phyloP scores from a whole-genome alignment of 2,329 filamentous ascomycete genomes.

The Fusarium compactum region DNA sequence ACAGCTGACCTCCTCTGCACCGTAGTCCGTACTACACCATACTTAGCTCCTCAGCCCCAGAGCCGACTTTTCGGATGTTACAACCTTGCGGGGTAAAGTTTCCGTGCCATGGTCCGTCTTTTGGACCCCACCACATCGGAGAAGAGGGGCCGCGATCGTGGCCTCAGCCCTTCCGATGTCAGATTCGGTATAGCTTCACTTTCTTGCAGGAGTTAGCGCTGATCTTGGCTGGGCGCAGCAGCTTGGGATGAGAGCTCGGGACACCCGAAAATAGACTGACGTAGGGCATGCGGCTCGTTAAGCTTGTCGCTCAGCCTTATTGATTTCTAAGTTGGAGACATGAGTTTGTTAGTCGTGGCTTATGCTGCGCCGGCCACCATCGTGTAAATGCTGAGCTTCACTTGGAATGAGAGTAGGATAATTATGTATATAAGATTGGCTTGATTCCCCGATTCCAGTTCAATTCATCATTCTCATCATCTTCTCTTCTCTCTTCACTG shows the following conservation, averaged over 20 bases:
- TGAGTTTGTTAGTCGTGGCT: neutral
- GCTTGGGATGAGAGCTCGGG: constrained; percentile 5
- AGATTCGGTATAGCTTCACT: neutral
- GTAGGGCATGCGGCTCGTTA: neutral
- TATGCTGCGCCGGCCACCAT: constrained; percentile 13
- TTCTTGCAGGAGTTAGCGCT: constrained; percentile 19
- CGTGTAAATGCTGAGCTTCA: neutral
- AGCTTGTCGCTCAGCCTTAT: constrained; percentile 26
- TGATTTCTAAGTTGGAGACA: neutral
- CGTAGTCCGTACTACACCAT: neutral
- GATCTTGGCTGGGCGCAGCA: constrained; percentile 23
- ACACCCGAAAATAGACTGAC: constrained; percentile 31
- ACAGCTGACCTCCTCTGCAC: constrained; percentile 22
- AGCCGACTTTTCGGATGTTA: constrained; percentile 3
- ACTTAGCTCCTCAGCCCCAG: constrained; percentile 18
- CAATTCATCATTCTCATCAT: constrained; percentile 21
- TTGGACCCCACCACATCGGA: constrained; percentile 7
- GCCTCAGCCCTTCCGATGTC: constrained; percentile 13
- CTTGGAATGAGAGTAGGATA: fast-evolving
- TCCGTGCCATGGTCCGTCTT: neutral
- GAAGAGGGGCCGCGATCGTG: constrained; percentile 13
- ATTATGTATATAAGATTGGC: constrained; percentile 24
- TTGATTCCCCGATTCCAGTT: neutral
- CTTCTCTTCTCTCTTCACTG: neutral
- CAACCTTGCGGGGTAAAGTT: constrained; percentile 18